phyloP scores from a whole-genome alignment of 164 flowering plant species.

The Stephania japonica region DNA sequence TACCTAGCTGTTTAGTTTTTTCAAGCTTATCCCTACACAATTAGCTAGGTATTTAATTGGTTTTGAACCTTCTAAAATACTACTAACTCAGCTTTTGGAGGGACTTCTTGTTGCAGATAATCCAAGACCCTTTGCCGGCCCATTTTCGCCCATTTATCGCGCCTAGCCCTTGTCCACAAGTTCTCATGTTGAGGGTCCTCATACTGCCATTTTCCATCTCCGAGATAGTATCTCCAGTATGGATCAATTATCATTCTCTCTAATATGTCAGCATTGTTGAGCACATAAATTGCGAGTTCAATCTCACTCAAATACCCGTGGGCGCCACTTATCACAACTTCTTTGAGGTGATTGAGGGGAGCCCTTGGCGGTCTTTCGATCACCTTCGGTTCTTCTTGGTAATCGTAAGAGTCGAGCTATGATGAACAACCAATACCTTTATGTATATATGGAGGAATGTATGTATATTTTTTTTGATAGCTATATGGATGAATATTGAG shows the following conservation, averaged over 20 bases:
- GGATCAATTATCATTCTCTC: slow-evolving; percentile 1
- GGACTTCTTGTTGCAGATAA: background rate
- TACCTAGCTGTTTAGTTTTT: no score
- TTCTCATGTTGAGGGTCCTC: background rate
- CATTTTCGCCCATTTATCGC: background rate
- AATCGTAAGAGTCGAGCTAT: background rate
- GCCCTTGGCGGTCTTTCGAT: background rate
- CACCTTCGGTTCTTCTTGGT: background rate
- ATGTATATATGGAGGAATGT: background rate
- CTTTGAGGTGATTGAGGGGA: slow-evolving; percentile 11
- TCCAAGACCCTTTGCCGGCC: background rate
- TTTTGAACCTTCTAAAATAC: background rate
- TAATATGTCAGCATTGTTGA: background rate
- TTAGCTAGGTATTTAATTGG: no score
- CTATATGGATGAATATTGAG: no score
- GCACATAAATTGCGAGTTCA: background rate
- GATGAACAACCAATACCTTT: background rate
- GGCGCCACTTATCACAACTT: background rate
- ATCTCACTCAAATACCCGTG: slow-evolving; percentile 1
- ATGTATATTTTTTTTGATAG: no score
- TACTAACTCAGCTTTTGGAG: background rate
- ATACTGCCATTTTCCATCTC: background rate
- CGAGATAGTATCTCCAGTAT: background rate
- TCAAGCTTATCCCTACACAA: no score
- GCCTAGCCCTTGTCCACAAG: no score